Conservation (phyloP, 169 alveolate species). For the Cyclospora cayetanensis region DNA sequence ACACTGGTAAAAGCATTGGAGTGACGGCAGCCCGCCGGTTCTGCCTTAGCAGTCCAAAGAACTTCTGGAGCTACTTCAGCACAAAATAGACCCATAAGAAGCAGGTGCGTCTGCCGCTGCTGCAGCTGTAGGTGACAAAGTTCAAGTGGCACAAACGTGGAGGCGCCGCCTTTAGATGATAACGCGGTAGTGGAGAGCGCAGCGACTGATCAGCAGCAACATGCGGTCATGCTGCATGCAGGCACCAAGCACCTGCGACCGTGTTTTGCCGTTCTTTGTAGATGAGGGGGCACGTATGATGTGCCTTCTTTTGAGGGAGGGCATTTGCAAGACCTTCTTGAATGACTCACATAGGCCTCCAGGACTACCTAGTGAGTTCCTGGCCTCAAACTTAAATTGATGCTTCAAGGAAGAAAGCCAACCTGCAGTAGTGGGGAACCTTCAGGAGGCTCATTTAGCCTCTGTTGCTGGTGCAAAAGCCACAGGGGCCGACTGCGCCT, state of each 20-base stretch:
- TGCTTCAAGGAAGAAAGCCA: neutral
- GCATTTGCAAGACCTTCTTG: neutral
- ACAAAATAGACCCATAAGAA: neutral
- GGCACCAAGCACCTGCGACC: constrained; percentile 17
- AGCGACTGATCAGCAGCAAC: neutral
- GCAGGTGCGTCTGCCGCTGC: neutral
- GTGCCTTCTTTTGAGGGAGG: neutral
- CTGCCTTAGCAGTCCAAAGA: neutral
- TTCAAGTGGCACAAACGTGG: too few species aligned
- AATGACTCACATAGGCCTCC: neutral
- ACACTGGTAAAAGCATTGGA: constrained; percentile 15
- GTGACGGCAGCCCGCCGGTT: neutral
- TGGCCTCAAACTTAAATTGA: neutral
- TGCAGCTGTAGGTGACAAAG: neutral
- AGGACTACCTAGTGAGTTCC: neutral
- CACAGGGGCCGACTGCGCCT: neutral
- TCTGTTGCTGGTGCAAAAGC: constrained; percentile 6
- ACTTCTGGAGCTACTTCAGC: constrained; percentile 1
- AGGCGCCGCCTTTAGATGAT: too few species aligned
- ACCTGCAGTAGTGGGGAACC: neutral
- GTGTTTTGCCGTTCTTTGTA: neutral
- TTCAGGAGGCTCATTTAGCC: neutral
- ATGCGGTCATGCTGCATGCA: neutral
- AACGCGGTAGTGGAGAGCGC: neutral
- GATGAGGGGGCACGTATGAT: neutral